A percentile compares a stretch with the other conserved stretches of the same genome.
These are phyloP conservation scores for Phragmites australis DNA, from an alignment of 176 grass and related monocot species.

Conservation along the genomic window DNA sequence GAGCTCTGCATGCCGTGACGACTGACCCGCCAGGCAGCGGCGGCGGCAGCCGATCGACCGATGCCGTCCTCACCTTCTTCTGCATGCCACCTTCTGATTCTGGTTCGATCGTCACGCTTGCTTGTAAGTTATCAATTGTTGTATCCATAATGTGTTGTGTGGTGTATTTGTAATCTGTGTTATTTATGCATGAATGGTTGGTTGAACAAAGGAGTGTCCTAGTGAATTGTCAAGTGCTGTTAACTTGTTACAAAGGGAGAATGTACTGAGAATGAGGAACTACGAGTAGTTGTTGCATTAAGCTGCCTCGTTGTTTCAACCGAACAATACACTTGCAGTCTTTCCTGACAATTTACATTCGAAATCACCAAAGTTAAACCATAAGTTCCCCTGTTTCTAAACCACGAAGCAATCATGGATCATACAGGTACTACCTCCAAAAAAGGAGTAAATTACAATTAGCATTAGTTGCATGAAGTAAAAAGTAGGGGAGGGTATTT, in stretches of 20 bases:
- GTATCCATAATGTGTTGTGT: background rate
- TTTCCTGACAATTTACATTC: background rate
- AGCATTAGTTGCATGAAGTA: background rate
- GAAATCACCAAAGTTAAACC: background rate
- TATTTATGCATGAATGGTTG: conserved; percentile 5
- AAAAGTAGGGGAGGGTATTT: background rate
- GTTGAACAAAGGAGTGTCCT: conserved; percentile 15
- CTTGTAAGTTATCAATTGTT: conserved; percentile 10
- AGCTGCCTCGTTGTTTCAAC: background rate
- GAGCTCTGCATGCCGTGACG: conserved; percentile 42
- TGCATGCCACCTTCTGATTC: conserved; percentile 41
- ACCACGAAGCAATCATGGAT: background rate
- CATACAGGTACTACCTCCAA: background rate
- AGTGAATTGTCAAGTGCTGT: background rate
- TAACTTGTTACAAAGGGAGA: background rate
- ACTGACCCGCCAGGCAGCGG: background rate
- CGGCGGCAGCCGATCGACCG: background rate
- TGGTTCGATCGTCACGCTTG: background rate
- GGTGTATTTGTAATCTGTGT: background rate
- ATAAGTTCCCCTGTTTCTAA: too few relatives aligned
- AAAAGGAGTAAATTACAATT: background rate
- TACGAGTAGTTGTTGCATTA: background rate
- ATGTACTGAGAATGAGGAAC: background rate
- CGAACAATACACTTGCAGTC: background rate
- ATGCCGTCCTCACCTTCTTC: background rate